A percentile compares a stretch with the other conserved stretches of the same genome.
Conservation (phyloP, 805 yeast genomes). For the Ogataea paradorogensis region DNA sequence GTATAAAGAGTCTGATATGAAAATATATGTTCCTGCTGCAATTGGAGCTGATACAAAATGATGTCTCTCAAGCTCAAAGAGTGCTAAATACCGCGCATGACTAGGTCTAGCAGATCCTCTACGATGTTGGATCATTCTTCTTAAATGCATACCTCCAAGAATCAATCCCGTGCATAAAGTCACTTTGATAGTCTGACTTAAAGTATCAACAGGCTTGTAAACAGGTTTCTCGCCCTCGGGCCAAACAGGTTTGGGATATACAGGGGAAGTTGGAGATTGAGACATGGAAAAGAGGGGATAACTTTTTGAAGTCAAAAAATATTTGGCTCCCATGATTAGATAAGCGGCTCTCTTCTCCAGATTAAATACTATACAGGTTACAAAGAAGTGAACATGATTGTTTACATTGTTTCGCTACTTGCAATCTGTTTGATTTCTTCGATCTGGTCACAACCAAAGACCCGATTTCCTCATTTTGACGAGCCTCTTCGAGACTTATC, state of each 20-base stretch:
- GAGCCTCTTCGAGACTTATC: slow-evolving; percentile 49
- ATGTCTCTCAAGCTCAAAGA: slow-evolving; percentile 30
- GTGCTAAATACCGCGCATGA: slow-evolving; percentile 30
- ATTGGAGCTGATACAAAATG: slow-evolving; percentile 35
- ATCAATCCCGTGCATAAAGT: slow-evolving; percentile 31
- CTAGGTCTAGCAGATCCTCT: slow-evolving; percentile 40
- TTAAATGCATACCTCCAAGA: slow-evolving; percentile 36
- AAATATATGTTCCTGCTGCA: slow-evolving; percentile 32
- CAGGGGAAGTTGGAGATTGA: slow-evolving; percentile 1
- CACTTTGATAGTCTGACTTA: slow-evolving; percentile 29
- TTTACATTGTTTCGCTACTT: not conserved
- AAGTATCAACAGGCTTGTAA: slow-evolving; percentile 32
- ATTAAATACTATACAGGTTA: not conserved
- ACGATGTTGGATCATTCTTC: slow-evolving; percentile 35
- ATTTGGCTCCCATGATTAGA: slow-evolving; percentile 1
- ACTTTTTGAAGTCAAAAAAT: not conserved
- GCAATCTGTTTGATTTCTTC: not conserved
- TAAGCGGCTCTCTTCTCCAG: not conserved
- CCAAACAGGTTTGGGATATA: slow-evolving; percentile 32
- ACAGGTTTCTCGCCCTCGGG: slow-evolving; percentile 16
- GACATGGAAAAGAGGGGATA: slow-evolving; percentile 12
- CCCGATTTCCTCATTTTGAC: slow-evolving; percentile 30
- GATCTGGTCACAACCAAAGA: slow-evolving; percentile 3
- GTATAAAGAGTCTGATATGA: slow-evolving; percentile 30
- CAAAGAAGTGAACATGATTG: not conserved